Evolutionary conservation across 2,329 filamentous ascomycete species (phyloP).

Genomic region (Trichoderma pleuroti): DNA sequence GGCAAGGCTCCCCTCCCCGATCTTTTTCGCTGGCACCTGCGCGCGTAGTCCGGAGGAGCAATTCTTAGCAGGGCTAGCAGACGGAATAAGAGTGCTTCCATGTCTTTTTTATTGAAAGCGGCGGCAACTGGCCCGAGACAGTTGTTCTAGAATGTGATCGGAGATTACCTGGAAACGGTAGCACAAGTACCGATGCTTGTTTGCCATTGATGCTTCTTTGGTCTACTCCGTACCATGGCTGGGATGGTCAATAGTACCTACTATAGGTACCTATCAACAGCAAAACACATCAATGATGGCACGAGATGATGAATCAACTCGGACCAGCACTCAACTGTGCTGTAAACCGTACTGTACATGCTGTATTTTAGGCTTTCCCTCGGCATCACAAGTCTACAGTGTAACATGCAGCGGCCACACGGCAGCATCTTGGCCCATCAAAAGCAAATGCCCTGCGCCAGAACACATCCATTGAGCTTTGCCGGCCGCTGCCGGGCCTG

Average conservation of each 20-base stretch:
- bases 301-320: background rate
- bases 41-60: no score
- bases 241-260: no score
- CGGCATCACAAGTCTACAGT: conserved; percentile 2
- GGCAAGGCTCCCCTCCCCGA: conserved; percentile 1
- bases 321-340: background rate
- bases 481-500: conserved; percentile 3
- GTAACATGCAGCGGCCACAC: background rate
- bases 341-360: background rate
- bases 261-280: background rate
- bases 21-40: no score
- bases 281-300: background rate
- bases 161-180: background rate
- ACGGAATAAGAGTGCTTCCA: background rate
- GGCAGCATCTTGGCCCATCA: background rate
- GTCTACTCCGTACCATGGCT: background rate
- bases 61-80: background rate
- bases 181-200: background rate
- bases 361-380: background rate
- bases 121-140: conserved; percentile 4
- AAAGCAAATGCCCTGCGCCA: background rate
- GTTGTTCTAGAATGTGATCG: conserved; percentile 11
- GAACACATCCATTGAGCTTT: background rate
- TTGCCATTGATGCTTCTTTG: background rate
- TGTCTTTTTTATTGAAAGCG: no score